phyloP scores from a whole-genome alignment of 768 basidiomycete species.

The Tylopilus intermedius region DNA sequence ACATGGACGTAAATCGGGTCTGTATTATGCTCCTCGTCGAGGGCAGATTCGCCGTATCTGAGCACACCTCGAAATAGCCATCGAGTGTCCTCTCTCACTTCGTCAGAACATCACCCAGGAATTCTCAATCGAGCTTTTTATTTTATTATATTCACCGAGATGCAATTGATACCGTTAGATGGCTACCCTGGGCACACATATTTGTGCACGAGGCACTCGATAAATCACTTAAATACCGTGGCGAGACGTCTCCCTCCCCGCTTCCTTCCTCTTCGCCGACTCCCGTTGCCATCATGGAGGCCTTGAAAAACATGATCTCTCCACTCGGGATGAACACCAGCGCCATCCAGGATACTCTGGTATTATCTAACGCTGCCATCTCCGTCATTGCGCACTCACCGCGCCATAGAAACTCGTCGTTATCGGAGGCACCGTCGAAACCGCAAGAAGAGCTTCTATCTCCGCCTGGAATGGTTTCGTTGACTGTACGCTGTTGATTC shows the following conservation, averaged over 20 bases:
- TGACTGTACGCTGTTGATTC: slow-evolving; percentile 49
- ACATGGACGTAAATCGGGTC: slow-evolving; percentile 14
- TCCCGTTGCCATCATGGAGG: slow-evolving; percentile 48
- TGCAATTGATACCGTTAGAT: slow-evolving; percentile 27
- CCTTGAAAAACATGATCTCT: slow-evolving; percentile 65
- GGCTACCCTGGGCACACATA: slow-evolving; percentile 25
- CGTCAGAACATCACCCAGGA: slow-evolving; percentile 12
- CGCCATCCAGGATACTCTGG: slow-evolving; percentile 76
- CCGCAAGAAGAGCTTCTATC: slow-evolving; percentile 71
- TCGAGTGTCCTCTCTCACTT: slow-evolving; percentile 9
- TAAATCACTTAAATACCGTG: slow-evolving; percentile 34
- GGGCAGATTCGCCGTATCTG: slow-evolving; percentile 17
- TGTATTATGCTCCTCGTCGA: neutral
- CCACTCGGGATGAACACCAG: slow-evolving; percentile 63
- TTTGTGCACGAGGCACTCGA: slow-evolving; percentile 32
- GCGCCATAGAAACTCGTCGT: slow-evolving; percentile 74
- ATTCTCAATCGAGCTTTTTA: slow-evolving; percentile 14
- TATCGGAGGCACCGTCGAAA: slow-evolving; percentile 85
- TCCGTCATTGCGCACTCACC: neutral
- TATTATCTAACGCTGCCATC: slow-evolving; percentile 29
- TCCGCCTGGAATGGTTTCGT: slow-evolving; percentile 89
- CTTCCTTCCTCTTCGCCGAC: slow-evolving; percentile 33
- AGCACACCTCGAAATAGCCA: slow-evolving; percentile 18
- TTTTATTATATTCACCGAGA: slow-evolving; percentile 24
- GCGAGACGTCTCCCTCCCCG: slow-evolving; percentile 25